These are phyloP conservation scores for Urostyla sp. DNA, from an alignment of 73 alveolate species.

Conservation along the genomic window DNA sequence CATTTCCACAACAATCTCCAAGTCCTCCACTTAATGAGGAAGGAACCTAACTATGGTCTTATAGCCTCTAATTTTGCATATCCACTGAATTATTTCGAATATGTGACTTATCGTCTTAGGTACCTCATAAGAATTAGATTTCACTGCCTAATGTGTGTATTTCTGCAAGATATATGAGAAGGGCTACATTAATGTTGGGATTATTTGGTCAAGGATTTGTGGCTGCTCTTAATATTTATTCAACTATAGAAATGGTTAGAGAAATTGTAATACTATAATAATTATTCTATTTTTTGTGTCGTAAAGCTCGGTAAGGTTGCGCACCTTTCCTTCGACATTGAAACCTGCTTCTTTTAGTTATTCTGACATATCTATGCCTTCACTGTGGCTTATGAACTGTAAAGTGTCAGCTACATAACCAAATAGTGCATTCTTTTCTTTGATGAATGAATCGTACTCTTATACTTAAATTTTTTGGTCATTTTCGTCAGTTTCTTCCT, in stretches of 20 bases:
- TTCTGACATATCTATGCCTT: neutral
- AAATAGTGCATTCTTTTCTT: conserved; percentile 46
- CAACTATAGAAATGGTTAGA: conserved; percentile 19
- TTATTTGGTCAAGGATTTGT: conserved; percentile 73
- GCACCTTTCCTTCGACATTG: neutral
- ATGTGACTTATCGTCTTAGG: conserved; percentile 61
- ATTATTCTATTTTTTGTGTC: conserved; percentile 56
- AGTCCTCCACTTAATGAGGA: conserved; percentile 94
- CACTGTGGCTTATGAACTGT: conserved; percentile 1
- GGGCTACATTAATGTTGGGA: conserved; percentile 81
- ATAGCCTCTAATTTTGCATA: conserved; percentile 93
- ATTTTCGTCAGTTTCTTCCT: neutral
- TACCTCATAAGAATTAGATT: conserved; percentile 38
- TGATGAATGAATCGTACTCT: conserved; percentile 58
- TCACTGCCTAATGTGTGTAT: conserved; percentile 27
- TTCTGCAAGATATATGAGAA: conserved; percentile 58
- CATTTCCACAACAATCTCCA: conserved; percentile 93
- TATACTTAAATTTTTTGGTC: conserved; percentile 16
- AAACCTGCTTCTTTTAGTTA: neutral
- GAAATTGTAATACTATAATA: conserved; percentile 41
- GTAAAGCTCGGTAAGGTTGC: conserved; percentile 23
- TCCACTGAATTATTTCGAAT: conserved; percentile 79
- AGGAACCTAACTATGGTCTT: conserved; percentile 89
- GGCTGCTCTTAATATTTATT: conserved; percentile 89
- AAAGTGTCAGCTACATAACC: conserved; percentile 44